Evolutionary conservation across 768 basidiomycete species (phyloP).

Genomic region (Lentinula detonsa): DNA sequence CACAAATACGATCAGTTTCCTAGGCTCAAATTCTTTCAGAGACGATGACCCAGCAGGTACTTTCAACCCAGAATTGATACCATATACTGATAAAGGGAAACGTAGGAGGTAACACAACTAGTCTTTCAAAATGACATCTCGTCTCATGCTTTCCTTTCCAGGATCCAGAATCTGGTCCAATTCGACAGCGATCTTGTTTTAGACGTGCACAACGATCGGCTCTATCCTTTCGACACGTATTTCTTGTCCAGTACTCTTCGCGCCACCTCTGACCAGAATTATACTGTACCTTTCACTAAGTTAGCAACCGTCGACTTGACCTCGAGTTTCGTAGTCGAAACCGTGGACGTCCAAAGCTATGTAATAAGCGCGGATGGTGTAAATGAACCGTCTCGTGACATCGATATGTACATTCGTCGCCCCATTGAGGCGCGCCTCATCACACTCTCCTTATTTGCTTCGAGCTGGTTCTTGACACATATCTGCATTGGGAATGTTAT

Average conservation of each 20-base stretch:
- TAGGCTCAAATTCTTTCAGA: constrained; percentile 15
- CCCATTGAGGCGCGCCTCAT: constrained; percentile 40
- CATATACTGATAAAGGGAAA: constrained; percentile 32
- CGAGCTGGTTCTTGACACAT: constrained; percentile 53
- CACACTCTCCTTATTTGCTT: constrained; percentile 37
- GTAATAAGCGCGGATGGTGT: constrained; percentile 15
- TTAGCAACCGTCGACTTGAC: constrained; percentile 36
- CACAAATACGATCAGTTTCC: background rate
- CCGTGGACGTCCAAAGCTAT: constrained; percentile 32
- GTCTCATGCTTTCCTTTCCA: constrained; percentile 13
- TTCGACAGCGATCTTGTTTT: constrained; percentile 53
- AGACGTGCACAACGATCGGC: constrained; percentile 45
- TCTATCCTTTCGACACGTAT: constrained; percentile 58
- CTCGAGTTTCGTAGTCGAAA: constrained; percentile 39
- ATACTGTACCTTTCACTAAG: constrained; percentile 35
- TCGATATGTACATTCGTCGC: constrained; percentile 38
- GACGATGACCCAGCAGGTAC: constrained; percentile 26
- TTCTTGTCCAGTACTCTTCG: constrained; percentile 42
- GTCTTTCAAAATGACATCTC: background rate
- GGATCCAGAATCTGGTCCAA: constrained; percentile 49
- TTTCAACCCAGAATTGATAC: constrained; percentile 44
- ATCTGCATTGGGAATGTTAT: constrained; percentile 39
- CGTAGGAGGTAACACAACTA: constrained; percentile 31
- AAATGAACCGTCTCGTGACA: constrained; percentile 28
- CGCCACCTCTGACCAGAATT: constrained; percentile 26